phyloP scores from a whole-genome alignment of 345 rosid genomes.

The Populus alba region DNA sequence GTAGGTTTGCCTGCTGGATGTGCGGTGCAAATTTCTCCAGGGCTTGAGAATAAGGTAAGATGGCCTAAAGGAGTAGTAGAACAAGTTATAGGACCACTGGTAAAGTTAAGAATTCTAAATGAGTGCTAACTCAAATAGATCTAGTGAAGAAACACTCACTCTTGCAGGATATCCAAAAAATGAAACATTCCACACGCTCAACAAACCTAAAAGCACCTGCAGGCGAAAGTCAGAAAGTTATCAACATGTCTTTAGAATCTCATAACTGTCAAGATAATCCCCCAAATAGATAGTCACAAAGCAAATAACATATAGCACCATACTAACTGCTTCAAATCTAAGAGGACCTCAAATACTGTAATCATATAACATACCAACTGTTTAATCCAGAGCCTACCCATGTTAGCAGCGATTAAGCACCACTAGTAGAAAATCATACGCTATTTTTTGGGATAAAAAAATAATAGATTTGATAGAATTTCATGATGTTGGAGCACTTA shows the following conservation, averaged over 20 bases:
- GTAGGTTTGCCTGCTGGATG: constrained; percentile 74
- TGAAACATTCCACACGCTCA: constrained; percentile 92
- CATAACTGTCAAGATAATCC: neutral
- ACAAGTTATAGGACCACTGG: constrained; percentile 7
- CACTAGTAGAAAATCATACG: neutral
- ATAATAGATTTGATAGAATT: neutral
- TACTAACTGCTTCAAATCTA: neutral
- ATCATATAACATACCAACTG: neutral
- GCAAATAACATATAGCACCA: neutral
- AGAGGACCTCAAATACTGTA: neutral
- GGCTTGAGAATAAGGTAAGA: constrained; percentile 93
- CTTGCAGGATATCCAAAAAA: constrained; percentile 93
- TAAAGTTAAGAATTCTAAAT: constrained; percentile 8
- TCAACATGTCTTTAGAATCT: neutral
- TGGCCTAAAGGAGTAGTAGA: constrained; percentile 58
- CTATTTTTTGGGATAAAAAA: neutral
- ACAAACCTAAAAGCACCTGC: constrained; percentile 85
- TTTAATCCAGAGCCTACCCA: neutral
- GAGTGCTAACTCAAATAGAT: constrained; percentile 6
- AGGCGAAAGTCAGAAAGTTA: constrained; percentile 6
- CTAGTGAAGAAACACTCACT: constrained; percentile 40
- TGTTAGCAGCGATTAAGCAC: neutral
- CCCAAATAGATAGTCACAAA: neutral
- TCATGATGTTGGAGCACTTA: constrained; percentile 37
- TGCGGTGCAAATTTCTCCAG: constrained; percentile 95